Conservation (phyloP, 1,284 basidiomycete species). For the Sporisorium reilianum region DNA sequence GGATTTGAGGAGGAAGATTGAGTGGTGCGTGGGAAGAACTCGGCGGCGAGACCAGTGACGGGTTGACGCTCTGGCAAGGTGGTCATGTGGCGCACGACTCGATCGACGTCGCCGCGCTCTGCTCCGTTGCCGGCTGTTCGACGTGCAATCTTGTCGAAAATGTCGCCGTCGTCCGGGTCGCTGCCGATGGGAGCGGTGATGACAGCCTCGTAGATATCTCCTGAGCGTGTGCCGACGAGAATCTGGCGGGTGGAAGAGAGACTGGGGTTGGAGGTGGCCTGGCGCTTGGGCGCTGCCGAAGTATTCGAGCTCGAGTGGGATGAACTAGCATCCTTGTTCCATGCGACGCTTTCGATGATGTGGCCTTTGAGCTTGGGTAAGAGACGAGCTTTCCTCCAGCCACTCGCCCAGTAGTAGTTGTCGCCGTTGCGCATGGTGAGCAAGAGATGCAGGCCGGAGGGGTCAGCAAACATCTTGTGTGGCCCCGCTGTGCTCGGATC, state of each 20-base stretch:
- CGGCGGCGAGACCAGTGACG: slow-evolving; percentile 56
- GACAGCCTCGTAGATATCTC: slow-evolving; percentile 73
- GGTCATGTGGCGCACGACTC: slow-evolving; percentile 55
- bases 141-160: slow-evolving; percentile 66
- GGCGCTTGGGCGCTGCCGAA: slow-evolving; percentile 14
- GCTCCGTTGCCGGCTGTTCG: slow-evolving; percentile 56
- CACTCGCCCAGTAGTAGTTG: slow-evolving; percentile 81
- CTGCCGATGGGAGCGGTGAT: slow-evolving; percentile 74
- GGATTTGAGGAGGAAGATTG: slow-evolving; percentile 6
- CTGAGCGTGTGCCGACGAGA: slow-evolving; percentile 79
- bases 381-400: slow-evolving; percentile 59
- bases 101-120: slow-evolving; percentile 55
- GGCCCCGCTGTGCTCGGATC: slow-evolving; percentile 51
- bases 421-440: slow-evolving; percentile 88
- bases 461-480: slow-evolving; percentile 74
- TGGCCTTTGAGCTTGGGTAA: slow-evolving; percentile 80
- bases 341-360: slow-evolving; percentile 86
- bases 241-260: slow-evolving; percentile 77
- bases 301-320: not conserved
- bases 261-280: slow-evolving; percentile 9
- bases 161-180: slow-evolving; percentile 71
- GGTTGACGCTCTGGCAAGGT: slow-evolving; percentile 61
- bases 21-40: slow-evolving; percentile 34
- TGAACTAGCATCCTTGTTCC: slow-evolving; percentile 74
- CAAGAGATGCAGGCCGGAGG: slow-evolving; percentile 88